phyloP scores from a whole-genome alignment of 208 protist genomes.

The Trypanosoma cruzi region DNA sequence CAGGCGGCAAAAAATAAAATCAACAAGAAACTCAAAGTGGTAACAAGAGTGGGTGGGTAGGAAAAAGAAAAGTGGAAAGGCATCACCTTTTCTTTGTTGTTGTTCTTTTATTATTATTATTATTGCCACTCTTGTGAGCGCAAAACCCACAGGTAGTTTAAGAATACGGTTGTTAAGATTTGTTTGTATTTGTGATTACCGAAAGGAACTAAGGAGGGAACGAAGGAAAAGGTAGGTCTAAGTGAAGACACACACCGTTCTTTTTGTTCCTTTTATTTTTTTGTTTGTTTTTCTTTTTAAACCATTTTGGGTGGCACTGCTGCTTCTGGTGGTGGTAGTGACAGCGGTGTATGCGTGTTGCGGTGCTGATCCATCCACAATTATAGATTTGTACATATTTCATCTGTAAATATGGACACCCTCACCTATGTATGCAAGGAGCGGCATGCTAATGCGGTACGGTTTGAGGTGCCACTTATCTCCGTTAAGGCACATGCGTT shows the following conservation, averaged over 20 bases:
- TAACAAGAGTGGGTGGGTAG: too few species aligned
- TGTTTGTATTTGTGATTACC: neutral
- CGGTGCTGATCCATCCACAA: neutral
- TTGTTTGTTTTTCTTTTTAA: neutral
- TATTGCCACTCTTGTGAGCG: neutral
- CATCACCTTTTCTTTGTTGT: neutral
- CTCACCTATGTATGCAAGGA: constrained; percentile 62
- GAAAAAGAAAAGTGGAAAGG: neutral
- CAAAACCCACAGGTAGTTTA: neutral
- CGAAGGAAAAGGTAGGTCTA: neutral
- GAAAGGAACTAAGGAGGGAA: neutral
- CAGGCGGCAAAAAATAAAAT: neutral
- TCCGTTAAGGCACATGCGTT: constrained; percentile 68
- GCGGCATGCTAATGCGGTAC: constrained; percentile 53
- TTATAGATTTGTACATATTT: constrained; percentile 11
- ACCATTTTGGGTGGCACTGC: neutral
- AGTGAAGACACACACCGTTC: neutral
- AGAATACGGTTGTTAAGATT: neutral
- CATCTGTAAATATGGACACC: constrained; percentile 55
- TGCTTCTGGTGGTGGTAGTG: neutral
- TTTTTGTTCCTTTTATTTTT: neutral
- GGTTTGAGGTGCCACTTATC: constrained; percentile 67
- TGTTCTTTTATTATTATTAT: too few species aligned
- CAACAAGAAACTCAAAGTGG: neutral
- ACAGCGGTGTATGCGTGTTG: neutral